Evolutionary conservation across 352 stramenopile species (phyloP).

Genomic region (Pseudoperonospora humuli): DNA sequence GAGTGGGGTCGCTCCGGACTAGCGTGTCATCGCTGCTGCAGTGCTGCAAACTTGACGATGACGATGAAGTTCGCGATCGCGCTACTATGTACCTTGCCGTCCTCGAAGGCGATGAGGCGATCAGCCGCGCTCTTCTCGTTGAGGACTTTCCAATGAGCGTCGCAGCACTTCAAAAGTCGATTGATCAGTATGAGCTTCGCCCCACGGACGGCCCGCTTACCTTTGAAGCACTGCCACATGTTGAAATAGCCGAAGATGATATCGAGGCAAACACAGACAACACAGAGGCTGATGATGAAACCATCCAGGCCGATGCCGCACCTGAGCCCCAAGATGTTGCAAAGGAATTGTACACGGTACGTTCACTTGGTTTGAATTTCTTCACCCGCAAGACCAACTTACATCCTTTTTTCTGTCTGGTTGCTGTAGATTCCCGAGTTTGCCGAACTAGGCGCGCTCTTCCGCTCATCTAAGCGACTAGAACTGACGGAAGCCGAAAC

Average conservation of each 20-base stretch:
- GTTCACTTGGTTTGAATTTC: conserved; percentile 2
- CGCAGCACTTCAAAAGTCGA: conserved; percentile 67
- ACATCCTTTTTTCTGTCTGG: conserved; percentile 2
- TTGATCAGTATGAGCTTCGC: conserved; percentile 82
- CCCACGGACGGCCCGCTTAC: conserved; percentile 70
- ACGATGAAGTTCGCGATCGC: conserved; percentile 95
- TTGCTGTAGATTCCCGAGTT: conserved; percentile 89
- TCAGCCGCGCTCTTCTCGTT: conserved; percentile 48
- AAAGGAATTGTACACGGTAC: conserved; percentile 91
- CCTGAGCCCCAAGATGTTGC: conserved; percentile 67
- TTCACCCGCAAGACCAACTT: neutral
- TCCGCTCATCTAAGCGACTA: conserved; percentile 87
- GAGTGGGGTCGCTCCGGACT: conserved; percentile 87
- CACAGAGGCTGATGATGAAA: conserved; percentile 25
- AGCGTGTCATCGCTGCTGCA: conserved; percentile 94
- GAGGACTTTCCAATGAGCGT: conserved; percentile 78
- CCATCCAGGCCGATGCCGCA: conserved; percentile 20
- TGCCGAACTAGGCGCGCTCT: conserved; percentile 88
- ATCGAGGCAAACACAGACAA: conserved; percentile 27
- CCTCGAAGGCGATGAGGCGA: conserved; percentile 49
- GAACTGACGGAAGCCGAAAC: conserved; percentile 95
- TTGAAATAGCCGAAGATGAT: conserved; percentile 59
- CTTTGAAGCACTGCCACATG: conserved; percentile 74
- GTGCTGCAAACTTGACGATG: conserved; percentile 93
- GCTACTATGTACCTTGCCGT: conserved; percentile 86